Conservation (phyloP, 2,329 filamentous ascomycete genomes). For the Diaporthe citrichinensis region DNA sequence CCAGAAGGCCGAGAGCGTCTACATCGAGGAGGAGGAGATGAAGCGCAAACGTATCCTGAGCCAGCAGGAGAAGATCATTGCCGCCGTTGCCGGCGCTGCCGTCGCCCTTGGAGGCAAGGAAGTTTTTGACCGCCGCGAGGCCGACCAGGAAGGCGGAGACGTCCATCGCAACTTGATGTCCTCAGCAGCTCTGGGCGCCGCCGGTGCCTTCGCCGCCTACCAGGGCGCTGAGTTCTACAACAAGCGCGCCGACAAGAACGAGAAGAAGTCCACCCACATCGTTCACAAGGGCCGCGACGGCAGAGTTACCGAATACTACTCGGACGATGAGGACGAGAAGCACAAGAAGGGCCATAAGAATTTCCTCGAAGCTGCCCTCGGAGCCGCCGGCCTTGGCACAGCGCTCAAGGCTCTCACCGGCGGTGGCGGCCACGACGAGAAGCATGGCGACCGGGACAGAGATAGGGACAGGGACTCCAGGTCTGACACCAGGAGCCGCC, state of each 20-base stretch:
- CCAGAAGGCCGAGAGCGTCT: slow-evolving; percentile 64
- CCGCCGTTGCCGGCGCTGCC: slow-evolving; percentile 75
- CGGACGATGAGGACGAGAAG: slow-evolving; percentile 68
- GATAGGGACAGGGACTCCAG: slow-evolving; percentile 48
- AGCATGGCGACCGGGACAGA: slow-evolving; percentile 43
- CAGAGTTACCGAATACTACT: slow-evolving; percentile 67
- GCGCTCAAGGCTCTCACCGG: slow-evolving; percentile 73
- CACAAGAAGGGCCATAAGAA: slow-evolving; percentile 74
- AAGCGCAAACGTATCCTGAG: slow-evolving; percentile 67
- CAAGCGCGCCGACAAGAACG: slow-evolving; percentile 69
- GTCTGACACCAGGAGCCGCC: slow-evolving; percentile 64
- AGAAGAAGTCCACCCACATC: slow-evolving; percentile 67
- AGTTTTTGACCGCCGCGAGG: slow-evolving; percentile 74
- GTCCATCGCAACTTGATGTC: slow-evolving; percentile 71
- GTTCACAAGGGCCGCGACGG: slow-evolving; percentile 69
- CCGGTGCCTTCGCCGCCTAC: slow-evolving; percentile 75
- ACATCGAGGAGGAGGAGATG: slow-evolving; percentile 72
- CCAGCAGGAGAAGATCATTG: slow-evolving; percentile 76
- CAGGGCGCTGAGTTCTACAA: slow-evolving; percentile 74
- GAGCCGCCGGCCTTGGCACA: slow-evolving; percentile 72
- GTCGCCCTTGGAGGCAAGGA: slow-evolving; percentile 77
- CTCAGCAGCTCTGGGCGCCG: slow-evolving; percentile 73
- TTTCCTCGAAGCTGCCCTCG: slow-evolving; percentile 74
- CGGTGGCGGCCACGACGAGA: slow-evolving; percentile 58
- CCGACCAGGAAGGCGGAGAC: slow-evolving; percentile 62